These are phyloP conservation scores for Coccomyxa subellipsoidea DNA, from an alignment of 163 green algal genomes.

Conservation along the genomic window DNA sequence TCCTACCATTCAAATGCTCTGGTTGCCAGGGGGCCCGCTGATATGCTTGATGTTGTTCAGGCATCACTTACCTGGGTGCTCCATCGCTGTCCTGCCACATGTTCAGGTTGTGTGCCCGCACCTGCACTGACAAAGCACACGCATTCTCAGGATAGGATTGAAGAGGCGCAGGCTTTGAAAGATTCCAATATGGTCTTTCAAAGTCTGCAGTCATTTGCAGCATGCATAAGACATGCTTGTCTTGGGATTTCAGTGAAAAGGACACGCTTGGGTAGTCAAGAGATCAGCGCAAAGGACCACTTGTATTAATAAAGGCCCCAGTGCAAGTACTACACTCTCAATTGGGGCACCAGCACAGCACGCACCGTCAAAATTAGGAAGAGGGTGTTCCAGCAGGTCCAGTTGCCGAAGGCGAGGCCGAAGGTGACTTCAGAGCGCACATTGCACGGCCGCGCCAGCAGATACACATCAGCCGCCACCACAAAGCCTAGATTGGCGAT, in stretches of 20 bases:
- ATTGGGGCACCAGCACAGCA: not conserved
- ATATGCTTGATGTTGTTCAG: too few relatives aligned
- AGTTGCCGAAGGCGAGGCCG: not conserved
- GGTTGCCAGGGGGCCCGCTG: too few relatives aligned
- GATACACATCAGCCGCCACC: not conserved
- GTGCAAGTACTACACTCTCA: too few relatives aligned
- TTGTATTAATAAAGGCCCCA: too few relatives aligned
- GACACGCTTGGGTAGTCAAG: not conserved
- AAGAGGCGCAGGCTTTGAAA: not conserved
- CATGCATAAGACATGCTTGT: not conserved
- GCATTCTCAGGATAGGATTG: not conserved
- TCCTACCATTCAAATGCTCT: too few relatives aligned
- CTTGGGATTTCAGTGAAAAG: not conserved
- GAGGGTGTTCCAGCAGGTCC: conserved; percentile 8
- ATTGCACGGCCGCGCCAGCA: not conserved
- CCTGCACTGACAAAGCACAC: not conserved
- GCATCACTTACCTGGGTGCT: too few relatives aligned
- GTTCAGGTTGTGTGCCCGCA: not conserved
- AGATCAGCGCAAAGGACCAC: too few relatives aligned
- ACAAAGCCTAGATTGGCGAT: not conserved
- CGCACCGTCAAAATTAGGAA: not conserved
- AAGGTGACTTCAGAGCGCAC: not conserved
- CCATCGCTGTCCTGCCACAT: conserved; percentile 4
- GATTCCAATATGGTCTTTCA: not conserved
- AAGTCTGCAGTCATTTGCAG: not conserved